Evolutionary conservation across 768 basidiomycete genomes (phyloP).

Genomic region (Suillus tomentosus): DNA sequence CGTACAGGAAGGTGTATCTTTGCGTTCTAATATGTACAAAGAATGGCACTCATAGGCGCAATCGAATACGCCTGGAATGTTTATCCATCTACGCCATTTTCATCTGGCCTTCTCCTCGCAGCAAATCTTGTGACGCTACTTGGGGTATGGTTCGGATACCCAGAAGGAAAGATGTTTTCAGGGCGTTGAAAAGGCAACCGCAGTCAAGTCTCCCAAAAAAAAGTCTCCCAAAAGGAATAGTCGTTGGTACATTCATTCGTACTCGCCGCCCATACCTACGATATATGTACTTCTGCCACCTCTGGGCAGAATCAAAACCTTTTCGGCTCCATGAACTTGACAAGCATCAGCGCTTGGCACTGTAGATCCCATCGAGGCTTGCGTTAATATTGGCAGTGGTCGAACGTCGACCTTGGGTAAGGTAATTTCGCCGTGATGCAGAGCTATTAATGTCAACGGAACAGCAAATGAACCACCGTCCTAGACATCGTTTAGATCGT

Average conservation of each 20-base stretch:
- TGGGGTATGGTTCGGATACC: constrained; percentile 56
- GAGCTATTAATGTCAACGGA: constrained; percentile 78
- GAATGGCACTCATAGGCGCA: constrained; percentile 55
- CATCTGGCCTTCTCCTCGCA: constrained; percentile 55
- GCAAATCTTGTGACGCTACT: constrained; percentile 54
- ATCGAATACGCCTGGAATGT: constrained; percentile 91
- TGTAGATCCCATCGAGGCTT: constrained; percentile 58
- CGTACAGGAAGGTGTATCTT: not conserved
- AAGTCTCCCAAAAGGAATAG: constrained; percentile 1
- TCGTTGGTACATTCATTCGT: constrained; percentile 15
- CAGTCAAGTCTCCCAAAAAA: not conserved
- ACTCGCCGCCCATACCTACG: constrained; percentile 62
- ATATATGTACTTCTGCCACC: constrained; percentile 83
- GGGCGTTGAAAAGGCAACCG: not conserved
- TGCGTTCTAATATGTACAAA: constrained; percentile 32
- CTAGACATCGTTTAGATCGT: constrained; percentile 37
- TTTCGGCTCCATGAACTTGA: constrained; percentile 83
- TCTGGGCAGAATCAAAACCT: constrained; percentile 78
- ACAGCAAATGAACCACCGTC: constrained; percentile 60
- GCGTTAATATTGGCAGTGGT: constrained; percentile 55
- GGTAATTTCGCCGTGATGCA: constrained; percentile 79
- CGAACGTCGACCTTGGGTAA: constrained; percentile 74
- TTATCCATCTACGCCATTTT: constrained; percentile 75
- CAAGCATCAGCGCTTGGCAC: constrained; percentile 75
- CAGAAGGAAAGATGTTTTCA: constrained; percentile 37